Base-by-base conservation (phyloP, 225 moss, liverwort and hornwort species). In the Anthoceros angustus region DNA sequence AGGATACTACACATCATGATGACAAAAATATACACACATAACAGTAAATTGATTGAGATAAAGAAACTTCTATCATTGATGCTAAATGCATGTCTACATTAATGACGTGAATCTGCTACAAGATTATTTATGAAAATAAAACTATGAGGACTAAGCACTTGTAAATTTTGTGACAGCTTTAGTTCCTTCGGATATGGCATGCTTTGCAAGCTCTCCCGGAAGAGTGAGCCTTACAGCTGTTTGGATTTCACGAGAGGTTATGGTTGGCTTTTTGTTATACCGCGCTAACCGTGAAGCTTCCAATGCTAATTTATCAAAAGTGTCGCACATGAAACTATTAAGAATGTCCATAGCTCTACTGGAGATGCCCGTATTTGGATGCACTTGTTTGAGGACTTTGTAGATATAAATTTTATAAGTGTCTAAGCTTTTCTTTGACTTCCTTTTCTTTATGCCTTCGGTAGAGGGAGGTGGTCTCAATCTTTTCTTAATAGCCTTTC, bases 141-240 rank as follows among this genome's bases (percentile, higher is more conserved):
- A 9, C 7, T 18, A 9, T 8, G n/a, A 20, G 18, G 55, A 32
- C 32, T 32, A 32, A 32, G 32, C 55, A 55, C 55, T 55, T 18
- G 55, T 55, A 55, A 55, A 55, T 55, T 55, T 55, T 55, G 55
- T 55, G 15, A 55, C 55, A 55, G 55, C 55, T 55, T 55, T 55
- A n/a, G 55, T 55, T 55, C 55, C 55, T 55, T 55, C 55, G 0
- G 55, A 55, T 18, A 55, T 23, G 14, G 55, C 55, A 55, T 55
- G 55, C 23, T 55, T 55, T 55, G 55, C 55, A 20, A 55, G 55
- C 55, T 55, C 55, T 55, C 55, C 55, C 1, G 55, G 55, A 55
- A 55, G 55, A n/a, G 55, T 55, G n/a, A 55, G 55, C 55, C 55
- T 55, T 23, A 55, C 55, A 5, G 55, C 55, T 15, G 55, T 55